phyloP scores from a whole-genome alignment of 441 rosid species.

The Pelargonium cotyledonis region DNA sequence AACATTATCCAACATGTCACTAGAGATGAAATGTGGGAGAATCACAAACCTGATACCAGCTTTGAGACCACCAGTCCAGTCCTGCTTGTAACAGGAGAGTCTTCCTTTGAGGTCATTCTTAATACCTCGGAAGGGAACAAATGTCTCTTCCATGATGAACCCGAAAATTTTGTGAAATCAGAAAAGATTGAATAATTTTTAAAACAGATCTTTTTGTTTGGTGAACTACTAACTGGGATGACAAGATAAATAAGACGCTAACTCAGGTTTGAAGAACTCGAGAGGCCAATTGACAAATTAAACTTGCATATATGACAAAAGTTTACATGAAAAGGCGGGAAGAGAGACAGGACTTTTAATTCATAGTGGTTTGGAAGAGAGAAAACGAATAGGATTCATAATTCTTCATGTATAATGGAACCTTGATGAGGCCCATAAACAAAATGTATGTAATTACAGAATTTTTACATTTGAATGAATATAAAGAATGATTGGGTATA shows the following conservation, averaged over 20 bases:
- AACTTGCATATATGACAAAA: slow-evolving; percentile 29
- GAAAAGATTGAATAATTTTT: background rate
- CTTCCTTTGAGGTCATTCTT: slow-evolving; percentile 67
- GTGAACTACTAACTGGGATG: slow-evolving; percentile 14
- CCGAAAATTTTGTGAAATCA: slow-evolving; percentile 15
- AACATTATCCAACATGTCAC: slow-evolving; percentile 1
- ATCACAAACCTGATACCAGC: slow-evolving; percentile 62
- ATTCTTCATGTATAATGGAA: slow-evolving; percentile 20
- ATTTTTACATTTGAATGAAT: slow-evolving; percentile 32
- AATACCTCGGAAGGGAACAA: slow-evolving; percentile 75
- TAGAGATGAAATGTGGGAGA: slow-evolving; percentile 12
- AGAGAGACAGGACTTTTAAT: slow-evolving; percentile 24
- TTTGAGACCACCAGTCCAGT: slow-evolving; percentile 62
- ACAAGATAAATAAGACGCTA: slow-evolving; percentile 21
- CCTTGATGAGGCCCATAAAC: slow-evolving; percentile 18
- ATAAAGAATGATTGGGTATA: slow-evolving; percentile 31
- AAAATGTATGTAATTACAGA: slow-evolving; percentile 20
- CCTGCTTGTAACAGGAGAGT: slow-evolving; percentile 71
- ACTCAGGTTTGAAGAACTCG: slow-evolving; percentile 33
- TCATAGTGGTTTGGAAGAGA: slow-evolving; percentile 13
- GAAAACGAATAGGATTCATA: slow-evolving; percentile 21
- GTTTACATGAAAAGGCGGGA: slow-evolving; percentile 25
- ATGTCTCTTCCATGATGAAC: slow-evolving; percentile 65
- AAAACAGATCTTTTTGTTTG: background rate
- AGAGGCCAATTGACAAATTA: slow-evolving; percentile 47